Conservation (phyloP, 176 grass and related monocot species). For the Leersia perrieri region DNA sequence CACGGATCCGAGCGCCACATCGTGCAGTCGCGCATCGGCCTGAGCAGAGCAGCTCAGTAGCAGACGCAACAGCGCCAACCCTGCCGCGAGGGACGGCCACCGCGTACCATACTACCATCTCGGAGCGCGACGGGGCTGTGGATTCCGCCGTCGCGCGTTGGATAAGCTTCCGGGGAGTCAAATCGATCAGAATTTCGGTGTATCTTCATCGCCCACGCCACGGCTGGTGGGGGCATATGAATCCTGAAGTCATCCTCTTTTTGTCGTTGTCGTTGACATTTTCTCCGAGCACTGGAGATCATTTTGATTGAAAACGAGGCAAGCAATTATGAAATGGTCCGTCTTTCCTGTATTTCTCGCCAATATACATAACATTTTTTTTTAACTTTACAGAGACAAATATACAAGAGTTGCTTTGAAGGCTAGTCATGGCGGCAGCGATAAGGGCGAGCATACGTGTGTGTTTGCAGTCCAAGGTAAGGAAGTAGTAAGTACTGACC, state of each 20-base stretch:
- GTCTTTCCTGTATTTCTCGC: not conserved
- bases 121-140: not conserved
- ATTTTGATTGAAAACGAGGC: not conserved
- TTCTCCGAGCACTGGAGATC: not conserved
- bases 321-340: not conserved
- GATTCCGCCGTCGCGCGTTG: not conserved
- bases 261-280: not conserved
- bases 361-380: not conserved
- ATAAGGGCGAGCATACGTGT: too few relatives aligned
- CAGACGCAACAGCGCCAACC: not conserved
- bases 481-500: not conserved
- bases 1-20: too few relatives aligned
- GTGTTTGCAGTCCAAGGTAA: conserved; percentile 25
- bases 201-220: not conserved
- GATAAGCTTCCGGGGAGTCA: not conserved
- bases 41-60: too few relatives aligned
- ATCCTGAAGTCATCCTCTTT: not conserved
- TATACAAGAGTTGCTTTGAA: not conserved
- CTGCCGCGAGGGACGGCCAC: not conserved
- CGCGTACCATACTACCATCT: not conserved
- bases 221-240: not conserved
- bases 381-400: not conserved
- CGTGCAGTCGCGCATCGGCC: too few relatives aligned
- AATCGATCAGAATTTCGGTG: not conserved
- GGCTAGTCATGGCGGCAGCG: too few relatives aligned